Conservation (phyloP, 805 yeast genomes). For the Spathaspora hagerdaliae region DNA sequence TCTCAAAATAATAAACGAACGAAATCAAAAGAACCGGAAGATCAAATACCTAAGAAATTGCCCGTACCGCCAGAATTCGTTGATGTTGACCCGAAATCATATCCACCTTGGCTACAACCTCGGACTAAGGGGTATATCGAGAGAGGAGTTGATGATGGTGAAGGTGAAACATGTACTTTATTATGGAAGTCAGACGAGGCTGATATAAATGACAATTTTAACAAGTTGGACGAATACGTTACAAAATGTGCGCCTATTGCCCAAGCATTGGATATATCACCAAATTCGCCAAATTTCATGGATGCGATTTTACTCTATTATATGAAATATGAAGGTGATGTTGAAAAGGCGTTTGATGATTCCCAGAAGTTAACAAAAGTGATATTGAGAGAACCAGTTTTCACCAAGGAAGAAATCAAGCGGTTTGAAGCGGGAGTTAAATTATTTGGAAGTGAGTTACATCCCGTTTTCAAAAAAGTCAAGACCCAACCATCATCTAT, state of each 20-base stretch:
- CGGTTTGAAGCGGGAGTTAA: constrained; percentile 73
- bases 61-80: constrained; percentile 47
- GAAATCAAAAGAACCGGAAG: constrained; percentile 15
- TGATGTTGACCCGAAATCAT: constrained; percentile 40
- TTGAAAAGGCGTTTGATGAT: constrained; percentile 42
- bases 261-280: constrained; percentile 45
- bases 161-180: constrained; percentile 49
- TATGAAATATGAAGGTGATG: constrained; percentile 49
- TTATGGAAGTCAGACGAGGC: constrained; percentile 56
- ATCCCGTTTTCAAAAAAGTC: constrained; percentile 69
- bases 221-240: constrained; percentile 51
- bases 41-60: constrained; percentile 18
- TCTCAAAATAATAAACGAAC: constrained; percentile 14
- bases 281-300: constrained; percentile 75
- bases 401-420: constrained; percentile 57
- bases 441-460: constrained; percentile 72
- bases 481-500: constrained; percentile 68
- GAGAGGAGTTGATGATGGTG: constrained; percentile 68
- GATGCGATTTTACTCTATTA: constrained; percentile 65
- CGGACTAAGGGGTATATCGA: constrained; percentile 79
- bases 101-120: constrained; percentile 74
- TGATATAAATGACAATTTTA: constrained; percentile 23
- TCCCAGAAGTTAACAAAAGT: constrained; percentile 51
- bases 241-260: constrained; percentile 56
- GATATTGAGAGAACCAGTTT: constrained; percentile 75